Evolutionary conservation across 345 rosid species (phyloP), one percentile per base, ranked within the genome.

Genomic region (Arabidopsis thaliana): DNA sequence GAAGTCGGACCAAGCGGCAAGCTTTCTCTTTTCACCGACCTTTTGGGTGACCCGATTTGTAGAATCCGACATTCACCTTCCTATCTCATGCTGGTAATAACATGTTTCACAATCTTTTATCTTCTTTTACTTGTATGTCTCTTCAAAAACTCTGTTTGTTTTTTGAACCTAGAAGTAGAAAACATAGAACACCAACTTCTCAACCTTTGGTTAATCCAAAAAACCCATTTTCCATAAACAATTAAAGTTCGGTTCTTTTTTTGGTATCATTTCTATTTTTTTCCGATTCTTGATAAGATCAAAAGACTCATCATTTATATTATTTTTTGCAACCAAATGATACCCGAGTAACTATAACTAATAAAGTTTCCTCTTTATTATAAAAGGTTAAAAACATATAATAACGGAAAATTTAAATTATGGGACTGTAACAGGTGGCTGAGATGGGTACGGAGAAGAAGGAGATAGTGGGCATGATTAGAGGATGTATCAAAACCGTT

Each of bases 31-130:
- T 95, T 85, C 87, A 93, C 99, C 80, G 98, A 95, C 84, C 97
- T 90, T 80, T 72, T 93, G 38, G 99, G 99, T 74, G 98, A 95
- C 87, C 99, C 99, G 25, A 82, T 93, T 71, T 92, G 97, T 93
- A 83, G 99, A 79, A 93, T 93, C 88, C 98, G 99, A 87, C 87
- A 95, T 81, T 93, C 97, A 56, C 97, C 98, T 69, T 91, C 96
- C 76, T 93, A 84, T 65, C 97, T 89, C 83, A 93, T 95, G 98
- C 88, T 95, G 99, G 99, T 95, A 82, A 64, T 3, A 34, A 37
- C 65, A 4, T 7, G 11, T 6, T 40, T n/a, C 32, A 4, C 7
- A 8, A 33, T 24, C 55, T 61, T 37, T 62, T 7, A 24, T n/a
- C n/a, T 59, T 13, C 5, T 11, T 68, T 32, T 30, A 33, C 23